Evolutionary conservation across 495 filamentous ascomycete genomes (phyloP).

Genomic region (Daldinia childiae): DNA sequence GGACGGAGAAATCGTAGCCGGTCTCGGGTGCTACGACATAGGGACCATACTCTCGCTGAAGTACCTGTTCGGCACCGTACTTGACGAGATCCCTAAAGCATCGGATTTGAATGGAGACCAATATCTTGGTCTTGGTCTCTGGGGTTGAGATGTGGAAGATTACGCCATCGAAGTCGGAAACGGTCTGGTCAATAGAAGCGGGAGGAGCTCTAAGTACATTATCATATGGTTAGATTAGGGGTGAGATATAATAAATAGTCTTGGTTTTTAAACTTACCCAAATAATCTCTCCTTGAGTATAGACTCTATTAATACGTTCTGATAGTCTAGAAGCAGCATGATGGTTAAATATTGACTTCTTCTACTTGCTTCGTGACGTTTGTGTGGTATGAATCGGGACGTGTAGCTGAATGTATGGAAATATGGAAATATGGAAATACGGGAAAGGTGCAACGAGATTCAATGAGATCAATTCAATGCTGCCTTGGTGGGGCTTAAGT

Average conservation of each 20-base stretch:
- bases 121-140: slow-evolving; percentile 88
- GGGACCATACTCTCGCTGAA: slow-evolving; percentile 91
- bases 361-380: slow-evolving; percentile 27
- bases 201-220: slow-evolving; percentile 72
- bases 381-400: slow-evolving; percentile 29
- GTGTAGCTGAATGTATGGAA: slow-evolving; percentile 7
- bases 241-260: slow-evolving; percentile 7
- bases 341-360: slow-evolving; percentile 43
- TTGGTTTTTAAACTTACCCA: slow-evolving; percentile 64
- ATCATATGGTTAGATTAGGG: slow-evolving; percentile 16
- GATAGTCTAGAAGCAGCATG: slow-evolving; percentile 98
- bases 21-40: slow-evolving; percentile 88
- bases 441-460: slow-evolving; percentile 22
- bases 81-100: slow-evolving; percentile 91
- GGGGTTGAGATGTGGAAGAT: slow-evolving; percentile 98
- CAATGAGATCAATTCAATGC: slow-evolving; percentile 10
- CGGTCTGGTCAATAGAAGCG: slow-evolving; percentile 92
- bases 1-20: slow-evolving; percentile 93
- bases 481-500: slow-evolving; percentile 35
- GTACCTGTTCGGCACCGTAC: slow-evolving; percentile 90
- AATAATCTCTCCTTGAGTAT: slow-evolving; percentile 94
- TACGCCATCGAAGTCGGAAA: slow-evolving; percentile 97
- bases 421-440: slow-evolving; percentile 1
- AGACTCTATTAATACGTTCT: slow-evolving; percentile 96
- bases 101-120: slow-evolving; percentile 91